Percentiles rank a stretch among this genome's conserved stretches.
Evolutionary conservation across 2,329 filamentous ascomycete genomes (phyloP).

Genomic region (Diaporthe longicolla): DNA sequence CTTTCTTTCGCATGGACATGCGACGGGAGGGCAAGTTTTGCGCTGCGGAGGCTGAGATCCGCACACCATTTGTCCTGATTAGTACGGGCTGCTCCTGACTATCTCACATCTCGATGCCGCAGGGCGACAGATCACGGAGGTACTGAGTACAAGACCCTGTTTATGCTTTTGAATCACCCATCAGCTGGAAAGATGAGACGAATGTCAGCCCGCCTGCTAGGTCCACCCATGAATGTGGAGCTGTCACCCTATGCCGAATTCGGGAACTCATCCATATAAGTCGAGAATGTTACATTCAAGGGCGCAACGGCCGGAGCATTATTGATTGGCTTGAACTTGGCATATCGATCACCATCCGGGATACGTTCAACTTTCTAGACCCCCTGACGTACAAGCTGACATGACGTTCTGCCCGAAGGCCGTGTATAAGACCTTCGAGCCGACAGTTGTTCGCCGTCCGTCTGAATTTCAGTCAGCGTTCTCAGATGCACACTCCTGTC

Average conservation of each 20-base stretch:
- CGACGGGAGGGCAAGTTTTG: background rate
- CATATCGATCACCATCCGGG: background rate
- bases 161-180: slow-evolving; percentile 13
- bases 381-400: slow-evolving; percentile 6
- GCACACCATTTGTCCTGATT: background rate
- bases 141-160: background rate
- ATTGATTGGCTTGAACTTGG: slow-evolving; percentile 14
- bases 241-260: slow-evolving; percentile 24
- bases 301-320: slow-evolving; percentile 23
- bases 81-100: background rate
- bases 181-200: slow-evolving; percentile 18
- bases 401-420: background rate
- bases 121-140: background rate
- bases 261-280: slow-evolving; percentile 24
- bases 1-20: background rate
- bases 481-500: background rate
- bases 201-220: background rate
- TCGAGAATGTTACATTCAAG: background rate
- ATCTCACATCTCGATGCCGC: background rate
- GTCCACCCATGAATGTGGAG: slow-evolving; percentile 21
- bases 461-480: background rate
- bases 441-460: background rate
- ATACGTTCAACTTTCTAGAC: background rate
- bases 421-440: slow-evolving; percentile 10
- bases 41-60: background rate